A percentile compares a stretch with the other conserved stretches of the same genome.
Conservation (phyloP, 176 grass and related monocot species). For the Eremochloa ophiuroides region DNA sequence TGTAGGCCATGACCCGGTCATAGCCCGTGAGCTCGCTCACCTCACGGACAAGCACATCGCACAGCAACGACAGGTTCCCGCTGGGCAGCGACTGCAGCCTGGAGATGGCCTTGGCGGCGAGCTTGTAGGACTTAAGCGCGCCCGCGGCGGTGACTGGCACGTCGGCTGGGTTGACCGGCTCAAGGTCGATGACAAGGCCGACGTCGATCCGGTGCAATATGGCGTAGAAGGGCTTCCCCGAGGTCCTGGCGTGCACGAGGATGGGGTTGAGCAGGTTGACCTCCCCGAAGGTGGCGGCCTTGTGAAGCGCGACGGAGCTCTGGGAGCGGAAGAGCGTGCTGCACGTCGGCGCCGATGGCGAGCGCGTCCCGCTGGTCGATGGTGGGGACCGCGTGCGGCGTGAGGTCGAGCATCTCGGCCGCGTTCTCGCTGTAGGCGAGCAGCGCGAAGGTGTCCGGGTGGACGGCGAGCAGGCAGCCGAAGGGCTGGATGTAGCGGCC, state of each 20-base stretch:
- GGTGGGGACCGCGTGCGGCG: conserved; percentile 83
- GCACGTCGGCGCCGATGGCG: conserved; percentile 56
- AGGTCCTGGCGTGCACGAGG: conserved; percentile 82
- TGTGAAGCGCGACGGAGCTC: conserved; percentile 65
- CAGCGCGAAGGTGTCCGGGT: conserved; percentile 56
- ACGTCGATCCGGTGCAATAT: conserved; percentile 79
- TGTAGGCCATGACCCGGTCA: conserved; percentile 95
- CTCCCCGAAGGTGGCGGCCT: conserved; percentile 75
- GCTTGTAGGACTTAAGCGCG: conserved; percentile 85
- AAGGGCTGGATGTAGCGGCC: conserved; percentile 85
- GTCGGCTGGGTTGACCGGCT: conserved; percentile 82
- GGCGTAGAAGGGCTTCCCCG: conserved; percentile 95
- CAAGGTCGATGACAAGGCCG: conserved; percentile 81
- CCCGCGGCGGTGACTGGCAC: conserved; percentile 75
- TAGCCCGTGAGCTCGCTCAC: conserved; percentile 86
- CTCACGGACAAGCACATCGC: conserved; percentile 87
- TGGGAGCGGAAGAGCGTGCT: conserved; percentile 77
- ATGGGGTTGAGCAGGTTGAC: conserved; percentile 89
- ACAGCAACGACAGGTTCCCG: conserved; percentile 86
- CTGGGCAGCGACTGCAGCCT: conserved; percentile 80
- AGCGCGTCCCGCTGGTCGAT: conserved; percentile 83
- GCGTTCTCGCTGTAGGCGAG: conserved; percentile 93
- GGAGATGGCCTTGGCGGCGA: conserved; percentile 92
- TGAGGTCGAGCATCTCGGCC: conserved; percentile 94
- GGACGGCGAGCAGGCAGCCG: conserved; percentile 80